Base-by-base conservation (phyloP, 2,329 filamentous ascomycete genomes). In the Xylariaceae sp. region DNA sequence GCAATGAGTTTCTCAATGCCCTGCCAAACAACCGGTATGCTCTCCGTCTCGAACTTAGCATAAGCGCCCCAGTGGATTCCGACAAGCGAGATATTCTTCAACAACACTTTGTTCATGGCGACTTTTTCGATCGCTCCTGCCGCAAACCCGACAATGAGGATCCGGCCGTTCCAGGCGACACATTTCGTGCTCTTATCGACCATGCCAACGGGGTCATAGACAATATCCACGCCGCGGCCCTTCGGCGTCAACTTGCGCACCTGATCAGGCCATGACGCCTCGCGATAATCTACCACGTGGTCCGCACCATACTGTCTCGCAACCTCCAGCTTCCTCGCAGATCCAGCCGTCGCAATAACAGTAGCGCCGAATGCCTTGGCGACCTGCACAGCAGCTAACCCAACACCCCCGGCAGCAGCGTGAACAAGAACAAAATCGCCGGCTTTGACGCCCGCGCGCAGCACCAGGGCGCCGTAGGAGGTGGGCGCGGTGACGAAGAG, bases 41-140 rank as follows among this genome's bases (percentile, higher is more conserved):
- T 83, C 60, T 85, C 80, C 19, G 75, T 80, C 71, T 96, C 86
- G 55, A 86, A 79, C 36, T 74, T 75, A 1, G 83, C 72, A 68
- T 96, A 96, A 47, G 84, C 82, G 11, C 92, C 92, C 92, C 92
- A 97, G 69, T 95, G 88, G 59, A 96, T 71, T 2, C 92, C 92
- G 2, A 96, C 86, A 11, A 97, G 73, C 52, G 82, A 85, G 53
- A 96, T 92, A 65, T 96, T 96, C 77, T 96, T 97, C 56, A 97
- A 70, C 51, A 96, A 68, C 21, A 96, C 88, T 66, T 92, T 85
- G 67, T 97, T 97, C 72, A 94, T 82, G 11, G 90, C 86, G 34
- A 97, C 81, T 70, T 93, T 94, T 69, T 97, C 92, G 55, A 96
- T 95, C 40, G 74, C 75, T 0, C 88, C 88, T 0, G 83, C 87